A percentile compares a stretch with the other conserved stretches of the same genome.
Conservation (phyloP, 345 rosid species). For the Citrus hindsii region DNA sequence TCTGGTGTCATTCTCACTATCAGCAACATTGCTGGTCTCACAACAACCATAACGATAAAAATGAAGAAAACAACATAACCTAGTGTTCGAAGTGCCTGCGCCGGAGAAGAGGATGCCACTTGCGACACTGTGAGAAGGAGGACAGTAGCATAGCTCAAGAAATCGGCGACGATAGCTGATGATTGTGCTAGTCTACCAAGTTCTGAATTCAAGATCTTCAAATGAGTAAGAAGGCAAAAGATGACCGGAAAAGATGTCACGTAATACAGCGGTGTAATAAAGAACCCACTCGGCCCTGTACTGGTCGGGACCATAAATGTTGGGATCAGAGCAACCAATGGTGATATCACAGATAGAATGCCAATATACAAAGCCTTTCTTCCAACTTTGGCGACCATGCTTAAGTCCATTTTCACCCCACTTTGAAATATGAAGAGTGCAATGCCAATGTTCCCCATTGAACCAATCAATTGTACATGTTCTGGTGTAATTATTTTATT, state of each 20-base stretch:
- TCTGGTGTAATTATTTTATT: not conserved
- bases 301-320: too few relatives aligned
- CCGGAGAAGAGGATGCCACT: not conserved
- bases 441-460: slow-evolving; percentile 11
- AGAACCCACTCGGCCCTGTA: not conserved
- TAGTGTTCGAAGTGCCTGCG: accelerated
- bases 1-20: not conserved
- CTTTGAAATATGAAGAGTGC: slow-evolving; percentile 17
- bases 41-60: not conserved
- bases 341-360: not conserved
- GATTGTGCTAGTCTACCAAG: slow-evolving; percentile 23
- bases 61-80: not conserved
- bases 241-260: slow-evolving; percentile 20
- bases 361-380: slow-evolving; percentile 15
- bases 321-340: not conserved
- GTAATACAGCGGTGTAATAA: not conserved
- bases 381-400: slow-evolving; percentile 9
- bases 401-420: slow-evolving; percentile 26
- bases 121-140: accelerated
- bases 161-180: slow-evolving; percentile 6
- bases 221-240: slow-evolving; percentile 9
- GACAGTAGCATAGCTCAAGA: not conserved
- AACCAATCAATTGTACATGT: slow-evolving; percentile 1
- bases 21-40: not conserved
- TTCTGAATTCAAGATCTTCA: slow-evolving; percentile 21